A percentile compares a stretch with the other conserved stretches of the same genome.
These are phyloP conservation scores for Sphagnurus paluster DNA, from an alignment of 1,284 basidiomycete species.

Conservation along the genomic window DNA sequence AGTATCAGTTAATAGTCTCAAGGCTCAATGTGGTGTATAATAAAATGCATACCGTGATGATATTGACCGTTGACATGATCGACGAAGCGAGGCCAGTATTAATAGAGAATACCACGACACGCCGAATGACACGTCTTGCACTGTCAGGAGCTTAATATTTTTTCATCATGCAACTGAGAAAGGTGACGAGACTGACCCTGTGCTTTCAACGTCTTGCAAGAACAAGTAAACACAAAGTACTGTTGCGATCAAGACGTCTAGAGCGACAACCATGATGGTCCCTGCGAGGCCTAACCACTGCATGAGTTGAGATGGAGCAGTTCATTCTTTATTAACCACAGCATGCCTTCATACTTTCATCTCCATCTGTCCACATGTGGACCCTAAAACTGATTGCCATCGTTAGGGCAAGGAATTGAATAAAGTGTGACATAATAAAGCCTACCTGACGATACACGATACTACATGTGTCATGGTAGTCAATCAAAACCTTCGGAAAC, in stretches of 20 bases:
- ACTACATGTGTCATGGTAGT: too few species aligned
- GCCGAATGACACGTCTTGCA: constrained; percentile 8
- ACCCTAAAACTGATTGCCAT: background rate
- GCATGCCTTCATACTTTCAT: background rate
- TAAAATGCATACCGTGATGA: constrained; percentile 15
- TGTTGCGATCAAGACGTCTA: constrained; percentile 17
- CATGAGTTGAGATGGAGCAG: background rate
- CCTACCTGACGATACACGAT: too few species aligned
- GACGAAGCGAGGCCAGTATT: constrained; percentile 20
- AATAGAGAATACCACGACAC: constrained; percentile 16
- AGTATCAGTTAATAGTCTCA: background rate
- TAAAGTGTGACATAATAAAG: too few species aligned
- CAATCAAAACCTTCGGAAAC: too few species aligned
- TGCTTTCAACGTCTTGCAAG: constrained; percentile 14
- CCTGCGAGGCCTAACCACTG: constrained; percentile 12
- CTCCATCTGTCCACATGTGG: background rate
- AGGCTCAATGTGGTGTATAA: background rate
- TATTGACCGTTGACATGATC: constrained; percentile 17
- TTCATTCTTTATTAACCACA: background rate
- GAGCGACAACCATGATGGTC: constrained; percentile 14
- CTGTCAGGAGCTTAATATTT: background rate
- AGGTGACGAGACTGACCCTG: constrained; percentile 6
- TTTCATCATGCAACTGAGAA: background rate
- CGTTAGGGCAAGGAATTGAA: too few species aligned
- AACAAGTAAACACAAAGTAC: constrained; percentile 19